phyloP scores from a whole-genome alignment of 2,329 filamentous ascomycete species.

The Xylaria digitata region DNA sequence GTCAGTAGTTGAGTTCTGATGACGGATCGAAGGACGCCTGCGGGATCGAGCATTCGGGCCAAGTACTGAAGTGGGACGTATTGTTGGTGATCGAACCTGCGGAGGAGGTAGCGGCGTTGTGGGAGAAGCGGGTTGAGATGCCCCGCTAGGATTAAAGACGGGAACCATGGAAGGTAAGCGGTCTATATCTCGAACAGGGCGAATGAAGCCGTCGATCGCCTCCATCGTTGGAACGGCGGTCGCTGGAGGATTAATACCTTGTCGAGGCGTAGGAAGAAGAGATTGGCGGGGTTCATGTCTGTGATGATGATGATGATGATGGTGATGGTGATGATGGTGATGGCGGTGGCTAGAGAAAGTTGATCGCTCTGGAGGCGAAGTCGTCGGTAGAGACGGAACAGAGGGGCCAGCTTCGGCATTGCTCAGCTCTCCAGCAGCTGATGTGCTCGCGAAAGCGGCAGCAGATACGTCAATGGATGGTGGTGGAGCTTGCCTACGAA shows the following conservation, averaged over 20 bases:
- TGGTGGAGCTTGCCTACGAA: constrained; percentile 83
- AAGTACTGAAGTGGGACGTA: constrained; percentile 64
- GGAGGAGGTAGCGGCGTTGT: constrained; percentile 82
- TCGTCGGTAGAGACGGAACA: constrained; percentile 70
- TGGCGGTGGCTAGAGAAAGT: constrained; percentile 65
- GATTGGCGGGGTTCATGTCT: constrained; percentile 61
- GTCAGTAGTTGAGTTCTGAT: constrained; percentile 91
- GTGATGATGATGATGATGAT: constrained; percentile 58
- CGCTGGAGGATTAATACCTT: constrained; percentile 73
- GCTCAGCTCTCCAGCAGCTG: constrained; percentile 55
- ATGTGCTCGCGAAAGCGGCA: constrained; percentile 59
- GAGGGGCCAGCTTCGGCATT: constrained; percentile 69
- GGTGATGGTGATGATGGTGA: constrained; percentile 63
- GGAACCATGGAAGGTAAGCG: constrained; percentile 85
- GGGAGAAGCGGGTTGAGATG: constrained; percentile 92
- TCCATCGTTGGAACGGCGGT: constrained; percentile 76
- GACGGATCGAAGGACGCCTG: constrained; percentile 85
- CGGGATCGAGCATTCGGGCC: constrained; percentile 67
- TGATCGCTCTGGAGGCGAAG: constrained; percentile 77
- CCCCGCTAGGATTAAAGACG: constrained; percentile 73
- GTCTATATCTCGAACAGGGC: constrained; percentile 84
- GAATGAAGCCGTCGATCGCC: constrained; percentile 77
- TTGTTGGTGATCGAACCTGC: constrained; percentile 68
- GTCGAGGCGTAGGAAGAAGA: constrained; percentile 62
- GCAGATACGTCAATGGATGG: constrained; percentile 83